Base-by-base conservation (phyloP, 2,329 filamentous ascomycete genomes). In the Ceratocystis huliohia region DNA sequence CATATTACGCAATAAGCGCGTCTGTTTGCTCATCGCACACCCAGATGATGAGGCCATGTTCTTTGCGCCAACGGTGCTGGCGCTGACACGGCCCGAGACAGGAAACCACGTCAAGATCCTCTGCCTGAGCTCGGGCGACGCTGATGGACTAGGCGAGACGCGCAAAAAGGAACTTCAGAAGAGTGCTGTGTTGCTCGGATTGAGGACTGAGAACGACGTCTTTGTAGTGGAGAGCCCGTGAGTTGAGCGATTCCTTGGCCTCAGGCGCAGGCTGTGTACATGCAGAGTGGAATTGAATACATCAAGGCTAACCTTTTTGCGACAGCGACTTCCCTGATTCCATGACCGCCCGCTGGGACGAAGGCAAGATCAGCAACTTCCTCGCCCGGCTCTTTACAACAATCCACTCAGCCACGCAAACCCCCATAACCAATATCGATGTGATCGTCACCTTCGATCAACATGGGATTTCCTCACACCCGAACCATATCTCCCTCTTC, bases 41-140 rank as follows among this genome's bases (percentile, higher is more conserved):
- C 94, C 94, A 0, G 94, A 99, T 76, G 94, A 99, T 73, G 94
- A 99, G 79, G 94, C 93, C 75, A 99, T 99, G 94, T 99, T 99
- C 81, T 99, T 99, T 77, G 86, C 91, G 69, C 94, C 94, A 0
- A 89, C 91, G 0, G 81, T 97, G 15, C 81, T 95, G 71, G 86
- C 89, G n/a, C 82, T 99, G 67, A 93, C 91, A 20, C 81, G 83
- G 15, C 90, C 91, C 3, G 84, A 86, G 68, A 81, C 88, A 22
- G 88, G 89, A 3, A 97, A 99, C 76, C 91, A 95, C 74, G 82
- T 99, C 73, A 94, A 95, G 77, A 96, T 99, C 69, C 78, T 97
- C 66, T 99, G 94, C 77, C 78, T 99, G 69, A 95, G 89, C 76
- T 93, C 86, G 70, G 92, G 91, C 66, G 82, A 97, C 74, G 91